A percentile compares a stretch with the other conserved stretches of the same genome.
Evolutionary conservation across 2,329 filamentous ascomycete genomes (phyloP).

Genomic region (Talaromyces verruculosus): DNA sequence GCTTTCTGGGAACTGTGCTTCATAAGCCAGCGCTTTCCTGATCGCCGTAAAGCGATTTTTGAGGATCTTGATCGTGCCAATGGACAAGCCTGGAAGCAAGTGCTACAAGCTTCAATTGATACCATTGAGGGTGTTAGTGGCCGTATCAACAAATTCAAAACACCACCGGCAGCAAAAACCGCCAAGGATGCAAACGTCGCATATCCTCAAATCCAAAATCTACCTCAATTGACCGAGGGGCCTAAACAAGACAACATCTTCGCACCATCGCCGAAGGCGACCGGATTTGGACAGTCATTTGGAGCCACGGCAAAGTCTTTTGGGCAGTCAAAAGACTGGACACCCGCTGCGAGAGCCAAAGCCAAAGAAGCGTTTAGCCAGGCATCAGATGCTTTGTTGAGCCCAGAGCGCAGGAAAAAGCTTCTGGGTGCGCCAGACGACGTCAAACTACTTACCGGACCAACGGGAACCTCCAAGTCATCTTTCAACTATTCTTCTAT

Average conservation of each 20-base stretch:
- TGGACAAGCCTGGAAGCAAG: conserved; percentile 77
- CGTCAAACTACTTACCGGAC: conserved; percentile 37
- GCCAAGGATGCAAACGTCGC: conserved; percentile 43
- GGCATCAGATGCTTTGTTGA: conserved; percentile 42
- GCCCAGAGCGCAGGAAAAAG: conserved; percentile 42
- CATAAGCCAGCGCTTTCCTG: conserved; percentile 71
- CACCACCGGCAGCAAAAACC: conserved; percentile 37
- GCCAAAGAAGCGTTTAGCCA: conserved; percentile 40
- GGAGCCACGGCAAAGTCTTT: conserved; percentile 49
- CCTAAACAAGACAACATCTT: conserved; percentile 52
- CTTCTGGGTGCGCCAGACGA: conserved; percentile 40
- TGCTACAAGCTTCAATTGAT: conserved; percentile 67
- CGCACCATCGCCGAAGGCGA: conserved; percentile 40
- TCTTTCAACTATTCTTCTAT: conserved; percentile 51
- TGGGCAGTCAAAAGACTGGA: conserved; percentile 48
- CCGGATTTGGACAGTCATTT: conserved; percentile 42
- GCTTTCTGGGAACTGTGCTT: conserved; percentile 88
- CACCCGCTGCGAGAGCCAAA: conserved; percentile 40
- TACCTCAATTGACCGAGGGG: conserved; percentile 53
- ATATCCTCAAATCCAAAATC: conserved; percentile 42
- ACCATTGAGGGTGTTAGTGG: conserved; percentile 66
- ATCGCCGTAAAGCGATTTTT: conserved; percentile 79
- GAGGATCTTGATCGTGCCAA: conserved; percentile 81
- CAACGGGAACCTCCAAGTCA: conserved; percentile 22
- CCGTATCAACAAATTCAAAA: conserved; percentile 64